phyloP scores from a whole-genome alignment of 352 stramenopile genomes.

The Plasmopara muralis region DNA sequence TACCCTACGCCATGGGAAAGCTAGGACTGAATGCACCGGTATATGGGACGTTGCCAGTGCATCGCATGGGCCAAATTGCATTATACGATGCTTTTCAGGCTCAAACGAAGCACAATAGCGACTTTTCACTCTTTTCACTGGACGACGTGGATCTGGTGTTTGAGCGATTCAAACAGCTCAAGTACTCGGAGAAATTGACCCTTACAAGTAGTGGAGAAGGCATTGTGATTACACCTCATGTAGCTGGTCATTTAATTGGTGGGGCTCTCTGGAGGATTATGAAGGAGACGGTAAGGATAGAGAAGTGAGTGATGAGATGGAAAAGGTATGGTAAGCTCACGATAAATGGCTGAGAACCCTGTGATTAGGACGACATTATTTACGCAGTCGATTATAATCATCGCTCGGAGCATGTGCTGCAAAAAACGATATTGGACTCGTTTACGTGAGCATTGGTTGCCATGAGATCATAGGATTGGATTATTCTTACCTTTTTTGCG shows the following conservation, averaged over 20 bases:
- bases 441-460: constrained; percentile 60
- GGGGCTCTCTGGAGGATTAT: constrained; percentile 91
- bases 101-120: constrained; percentile 87
- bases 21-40: constrained; percentile 82
- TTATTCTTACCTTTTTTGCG: constrained; percentile 2
- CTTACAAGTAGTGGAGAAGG: constrained; percentile 79
- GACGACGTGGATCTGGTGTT: constrained; percentile 93
- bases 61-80: constrained; percentile 96
- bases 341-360: constrained; percentile 2
- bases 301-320: no score
- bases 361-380: constrained; percentile 85
- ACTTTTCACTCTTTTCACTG: constrained; percentile 87
- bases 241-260: constrained; percentile 92
- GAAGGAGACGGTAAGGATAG: constrained; percentile 85
- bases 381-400: constrained; percentile 92
- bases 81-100: constrained; percentile 94
- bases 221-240: constrained; percentile 92
- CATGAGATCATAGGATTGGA: background rate
- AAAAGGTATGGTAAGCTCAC: background rate
- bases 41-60: constrained; percentile 91
- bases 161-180: constrained; percentile 90
- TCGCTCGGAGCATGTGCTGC: constrained; percentile 90
- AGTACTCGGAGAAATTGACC: constrained; percentile 92
- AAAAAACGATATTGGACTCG: constrained; percentile 91
- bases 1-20: constrained; percentile 86